These are phyloP conservation scores for Andrographis paniculata DNA, from an alignment of 305 asterid genomes.

Conservation along the genomic window DNA sequence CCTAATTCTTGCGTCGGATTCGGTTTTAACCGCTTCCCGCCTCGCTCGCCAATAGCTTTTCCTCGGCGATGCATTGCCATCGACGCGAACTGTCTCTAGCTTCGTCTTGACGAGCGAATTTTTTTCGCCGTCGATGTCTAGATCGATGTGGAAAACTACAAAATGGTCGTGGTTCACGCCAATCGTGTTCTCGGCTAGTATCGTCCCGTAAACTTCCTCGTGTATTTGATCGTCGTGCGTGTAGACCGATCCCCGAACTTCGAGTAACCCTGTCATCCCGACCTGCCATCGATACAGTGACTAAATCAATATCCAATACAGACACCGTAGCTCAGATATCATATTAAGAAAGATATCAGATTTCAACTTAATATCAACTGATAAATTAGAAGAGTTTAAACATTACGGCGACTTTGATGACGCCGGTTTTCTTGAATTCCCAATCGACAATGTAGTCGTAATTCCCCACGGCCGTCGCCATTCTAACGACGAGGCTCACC, in stretches of 20 bases:
- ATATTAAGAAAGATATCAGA: no score
- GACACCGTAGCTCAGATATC: no score
- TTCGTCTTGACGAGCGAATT: conserved; percentile 42
- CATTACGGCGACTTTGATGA: conserved; percentile 45
- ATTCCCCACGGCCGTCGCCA: conserved; percentile 53
- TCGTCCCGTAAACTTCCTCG: conserved; percentile 50
- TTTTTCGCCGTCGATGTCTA: conserved; percentile 45
- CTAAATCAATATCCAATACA: no score
- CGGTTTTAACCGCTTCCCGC: conserved; percentile 32
- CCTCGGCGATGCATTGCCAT: conserved; percentile 26
- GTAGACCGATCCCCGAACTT: conserved; percentile 40
- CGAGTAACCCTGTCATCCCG: conserved; percentile 57
- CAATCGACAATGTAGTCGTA: conserved; percentile 71
- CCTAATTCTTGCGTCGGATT: conserved; percentile 42
- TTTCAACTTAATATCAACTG: no score
- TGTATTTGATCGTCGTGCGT: conserved; percentile 44
- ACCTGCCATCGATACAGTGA: conserved; percentile 21
- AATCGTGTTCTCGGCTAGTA: conserved; percentile 47
- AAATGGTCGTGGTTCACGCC: conserved; percentile 59
- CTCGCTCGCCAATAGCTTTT: conserved; percentile 51
- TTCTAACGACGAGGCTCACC: conserved; percentile 50
- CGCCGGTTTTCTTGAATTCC: conserved; percentile 60
- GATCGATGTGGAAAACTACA: conserved; percentile 45
- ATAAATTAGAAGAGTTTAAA: no score
- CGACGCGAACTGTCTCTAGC: conserved; percentile 22